Base-by-base conservation (phyloP, 179 eudicot genomes). In the Silene noctiflora region DNA sequence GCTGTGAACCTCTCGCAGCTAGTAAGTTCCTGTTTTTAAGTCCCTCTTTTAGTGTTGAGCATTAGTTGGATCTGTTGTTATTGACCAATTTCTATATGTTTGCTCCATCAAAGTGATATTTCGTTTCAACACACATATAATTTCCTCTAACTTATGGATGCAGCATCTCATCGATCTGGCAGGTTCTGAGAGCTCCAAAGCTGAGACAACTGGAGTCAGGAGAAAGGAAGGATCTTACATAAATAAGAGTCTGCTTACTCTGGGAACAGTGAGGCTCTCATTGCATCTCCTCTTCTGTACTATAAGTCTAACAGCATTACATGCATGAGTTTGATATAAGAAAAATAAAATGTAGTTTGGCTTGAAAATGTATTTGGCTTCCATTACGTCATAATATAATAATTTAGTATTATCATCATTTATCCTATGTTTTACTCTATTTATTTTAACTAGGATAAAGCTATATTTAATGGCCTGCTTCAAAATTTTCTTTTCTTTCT, bases 101-200 rank as follows among this genome's bases (percentile, higher is more conserved):
- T 20, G 69, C 65, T 69, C 42, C 59, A 31, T n/a, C 55, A 68
- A 64, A 66, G 61, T 71, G 73, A 78, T 74, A 58, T 33, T 53
- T 71, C 62, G 19, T 74, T 53, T 67, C 53, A 70, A 69, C 69
- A 20, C 84, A 71, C 66, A 67, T 69, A 65, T 59, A 65, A 48
- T 74, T 73, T 77, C 55, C 58, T 75, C 81, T 81, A 81, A 83
- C 90, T 81, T 90, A 82, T 79, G 75, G 78, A 73, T 93, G 98
- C 97, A 96, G 99, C 91, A 96, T 88, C 94, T 96, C 81, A 93
- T 96, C 81, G 99, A 96, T 86, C 96, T 96, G 94, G 99, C 98
- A 85, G 99, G 99, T 89, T 96, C 99, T 39, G 99, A 96, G 86
- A 96, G 99, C 88, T 96, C 99, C 56, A 96, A 85, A 84, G 96